Conservation (phyloP, 352 stramenopile genomes). For the Globisporangium perplexum region DNA sequence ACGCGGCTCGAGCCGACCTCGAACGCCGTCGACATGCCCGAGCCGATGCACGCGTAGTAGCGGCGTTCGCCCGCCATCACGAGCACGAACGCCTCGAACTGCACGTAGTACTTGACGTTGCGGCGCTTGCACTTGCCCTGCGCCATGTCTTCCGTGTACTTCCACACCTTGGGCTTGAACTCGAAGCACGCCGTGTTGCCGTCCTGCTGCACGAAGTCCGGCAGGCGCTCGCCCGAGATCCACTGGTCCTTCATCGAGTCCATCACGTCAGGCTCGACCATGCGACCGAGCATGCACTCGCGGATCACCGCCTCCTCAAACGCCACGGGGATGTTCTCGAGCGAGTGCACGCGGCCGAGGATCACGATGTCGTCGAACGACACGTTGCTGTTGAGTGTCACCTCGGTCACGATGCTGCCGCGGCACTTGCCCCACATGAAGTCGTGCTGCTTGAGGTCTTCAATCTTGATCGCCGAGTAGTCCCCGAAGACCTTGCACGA, state of each 20-base stretch:
- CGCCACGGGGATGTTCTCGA: slow-evolving; percentile 79
- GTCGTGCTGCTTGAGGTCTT: slow-evolving; percentile 86
- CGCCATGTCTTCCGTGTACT: slow-evolving; percentile 87
- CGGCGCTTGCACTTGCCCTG: slow-evolving; percentile 85
- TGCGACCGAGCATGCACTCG: slow-evolving; percentile 79
- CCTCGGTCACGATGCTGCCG: slow-evolving; percentile 74
- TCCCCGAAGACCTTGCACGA: slow-evolving; percentile 88
- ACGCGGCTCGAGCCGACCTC: slow-evolving; percentile 82
- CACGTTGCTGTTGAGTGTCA: slow-evolving; percentile 79
- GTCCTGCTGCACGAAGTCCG: slow-evolving; percentile 82
- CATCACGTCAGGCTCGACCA: slow-evolving; percentile 72
- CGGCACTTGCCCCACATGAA: slow-evolving; percentile 90
- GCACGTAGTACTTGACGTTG: slow-evolving; percentile 87
- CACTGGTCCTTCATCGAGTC: slow-evolving; percentile 83
- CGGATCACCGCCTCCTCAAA: slow-evolving; percentile 82
- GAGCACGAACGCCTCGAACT: slow-evolving; percentile 83
- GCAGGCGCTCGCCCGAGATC: slow-evolving; percentile 75
- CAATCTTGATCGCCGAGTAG: slow-evolving; percentile 87
- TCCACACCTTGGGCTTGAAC: slow-evolving; percentile 89
- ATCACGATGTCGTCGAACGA: slow-evolving; percentile 79
- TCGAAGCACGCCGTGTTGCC: slow-evolving; percentile 70
- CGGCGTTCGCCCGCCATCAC: slow-evolving; percentile 64
- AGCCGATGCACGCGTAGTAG: slow-evolving; percentile 84
- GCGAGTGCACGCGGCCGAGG: slow-evolving; percentile 74
- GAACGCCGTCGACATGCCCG: slow-evolving; percentile 82